Conservation (phyloP, 305 asterid genomes). For the Fraxinus platypoda region DNA sequence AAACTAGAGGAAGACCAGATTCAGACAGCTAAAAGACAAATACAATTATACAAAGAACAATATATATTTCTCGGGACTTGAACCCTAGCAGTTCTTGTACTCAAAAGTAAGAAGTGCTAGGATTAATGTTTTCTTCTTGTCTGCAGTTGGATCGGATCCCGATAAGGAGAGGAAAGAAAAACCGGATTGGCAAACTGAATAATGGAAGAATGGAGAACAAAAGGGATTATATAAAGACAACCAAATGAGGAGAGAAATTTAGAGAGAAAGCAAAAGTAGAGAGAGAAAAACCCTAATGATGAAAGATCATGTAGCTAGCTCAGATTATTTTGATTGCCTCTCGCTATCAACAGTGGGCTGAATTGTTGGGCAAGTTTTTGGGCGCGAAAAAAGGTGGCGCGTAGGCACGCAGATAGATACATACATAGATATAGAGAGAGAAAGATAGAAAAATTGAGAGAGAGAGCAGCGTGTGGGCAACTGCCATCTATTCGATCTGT, state of each 20-base stretch:
- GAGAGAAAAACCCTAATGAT: conserved; percentile 63
- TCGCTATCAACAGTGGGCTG: conserved; percentile 48
- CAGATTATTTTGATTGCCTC: conserved; percentile 29
- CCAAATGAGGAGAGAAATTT: background rate
- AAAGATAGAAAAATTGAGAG: background rate
- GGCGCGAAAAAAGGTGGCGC: conserved; percentile 56
- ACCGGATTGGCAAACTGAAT: conserved; percentile 23
- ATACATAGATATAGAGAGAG: background rate
- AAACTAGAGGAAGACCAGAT: conserved; percentile 6
- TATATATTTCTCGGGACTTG: conserved; percentile 49
- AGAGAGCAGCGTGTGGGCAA: conserved; percentile 37
- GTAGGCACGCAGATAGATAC: conserved; percentile 24
- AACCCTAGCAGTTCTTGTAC: conserved; percentile 21
- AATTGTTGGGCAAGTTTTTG: conserved; percentile 69
- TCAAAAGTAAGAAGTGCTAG: conserved; percentile 23
- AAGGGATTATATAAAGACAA: conserved; percentile 35
- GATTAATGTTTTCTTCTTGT: conserved; percentile 27
- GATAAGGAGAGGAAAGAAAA: conserved; percentile 23
- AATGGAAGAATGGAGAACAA: conserved; percentile 40
- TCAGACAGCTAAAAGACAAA: conserved; percentile 34
- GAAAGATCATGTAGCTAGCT: conserved; percentile 39
- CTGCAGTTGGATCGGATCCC: conserved; percentile 40
- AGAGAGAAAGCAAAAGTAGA: conserved; percentile 16
- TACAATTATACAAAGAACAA: background rate
- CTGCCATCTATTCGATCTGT: conserved; percentile 22